Evolutionary conservation across 805 yeast genomes (phyloP), one percentile per base, ranked within the genome.

Genomic region (Kodamaea leandrae): DNA sequence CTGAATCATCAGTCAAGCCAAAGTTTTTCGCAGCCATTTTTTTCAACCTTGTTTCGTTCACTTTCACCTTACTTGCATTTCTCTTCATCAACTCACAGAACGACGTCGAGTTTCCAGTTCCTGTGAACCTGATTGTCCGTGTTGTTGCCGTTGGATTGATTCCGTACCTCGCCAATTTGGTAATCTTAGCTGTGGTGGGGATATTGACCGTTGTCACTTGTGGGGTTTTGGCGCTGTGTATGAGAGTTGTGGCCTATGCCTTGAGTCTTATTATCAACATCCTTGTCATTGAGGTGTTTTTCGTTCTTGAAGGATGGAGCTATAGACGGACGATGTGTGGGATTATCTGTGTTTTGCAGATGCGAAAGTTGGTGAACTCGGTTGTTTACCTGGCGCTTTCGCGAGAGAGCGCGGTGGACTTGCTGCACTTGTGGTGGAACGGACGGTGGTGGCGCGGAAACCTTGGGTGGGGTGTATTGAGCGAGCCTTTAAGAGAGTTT

Each of bases 81-180:
- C 69, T 82, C 39, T 91, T 85, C 54, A 82, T 86, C 53, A 90
- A 89, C 61, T 73, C 96, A 1, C 96, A 88, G 66, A 86, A 82
- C 24, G 96, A 96, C 21, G 96, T 88, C 1, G 23, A 24, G 16
- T 39, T 46, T 7, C 55, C 56, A 46, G 51, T 36, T 51, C 62
- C 39, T 64, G 76, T n/a, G 48, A 62, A 43, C 68, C 76, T 91
- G 0, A 54, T 85, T 0, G 47, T 83, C 9, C 71, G 97, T 43
- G 60, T 91, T 21, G 55, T 74, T 2, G 62, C 88, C 12, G 60
- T 82, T 3, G 64, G 74, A 0, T 37, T 75, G 25, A 48, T 70
- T 1, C 88, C 90, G 1, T 60, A 80, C 13, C 18, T 69, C 1
- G 45, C 74, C 33, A 72, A 73, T 48, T 37, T 53, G 3, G 30